These are phyloP conservation scores for Ramichloridium luteum DNA, from an alignment of 2,329 filamentous ascomycete species.

Conservation along the genomic window DNA sequence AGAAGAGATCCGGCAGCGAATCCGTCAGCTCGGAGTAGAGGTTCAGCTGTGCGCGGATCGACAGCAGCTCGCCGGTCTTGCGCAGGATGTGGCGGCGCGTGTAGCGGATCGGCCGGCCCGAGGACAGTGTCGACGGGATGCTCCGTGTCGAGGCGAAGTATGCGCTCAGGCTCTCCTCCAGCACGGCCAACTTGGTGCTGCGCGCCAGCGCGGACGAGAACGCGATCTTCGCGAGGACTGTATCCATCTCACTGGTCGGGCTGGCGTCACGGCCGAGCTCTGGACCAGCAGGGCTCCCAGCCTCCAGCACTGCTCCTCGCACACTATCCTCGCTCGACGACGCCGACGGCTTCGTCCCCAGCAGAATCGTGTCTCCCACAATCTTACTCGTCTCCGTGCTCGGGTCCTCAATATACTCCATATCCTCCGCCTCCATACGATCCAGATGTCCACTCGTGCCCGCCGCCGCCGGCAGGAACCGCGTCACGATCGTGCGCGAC, in stretches of 20 bases:
- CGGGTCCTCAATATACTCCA: constrained; percentile 73
- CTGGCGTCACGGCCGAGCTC: constrained; percentile 7
- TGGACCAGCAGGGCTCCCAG: background rate
- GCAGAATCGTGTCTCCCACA: constrained; percentile 74
- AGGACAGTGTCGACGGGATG: constrained; percentile 67
- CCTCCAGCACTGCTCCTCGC: constrained; percentile 11
- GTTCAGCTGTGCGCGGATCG: constrained; percentile 82
- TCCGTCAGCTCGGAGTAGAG: constrained; percentile 96
- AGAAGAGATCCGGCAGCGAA: constrained; percentile 88
- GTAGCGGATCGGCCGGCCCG: constrained; percentile 50
- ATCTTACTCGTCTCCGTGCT: constrained; percentile 63
- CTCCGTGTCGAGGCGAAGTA: constrained; percentile 80
- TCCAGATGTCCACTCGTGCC: constrained; percentile 55
- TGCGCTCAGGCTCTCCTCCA: constrained; percentile 67
- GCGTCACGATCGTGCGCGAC: constrained; percentile 56
- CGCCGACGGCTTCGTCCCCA: constrained; percentile 58
- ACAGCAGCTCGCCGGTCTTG: constrained; percentile 85
- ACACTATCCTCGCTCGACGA: background rate
- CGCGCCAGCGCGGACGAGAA: constrained; percentile 90
- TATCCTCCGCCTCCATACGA: constrained; percentile 70
- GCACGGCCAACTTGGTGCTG: constrained; percentile 83
- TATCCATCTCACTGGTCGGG: constrained; percentile 33
- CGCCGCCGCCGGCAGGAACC: constrained; percentile 62
- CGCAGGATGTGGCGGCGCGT: constrained; percentile 70
- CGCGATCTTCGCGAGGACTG: constrained; percentile 81